phyloP scores from a whole-genome alignment of 2,329 filamentous ascomycete genomes.

The Aspergillus bombycis region DNA sequence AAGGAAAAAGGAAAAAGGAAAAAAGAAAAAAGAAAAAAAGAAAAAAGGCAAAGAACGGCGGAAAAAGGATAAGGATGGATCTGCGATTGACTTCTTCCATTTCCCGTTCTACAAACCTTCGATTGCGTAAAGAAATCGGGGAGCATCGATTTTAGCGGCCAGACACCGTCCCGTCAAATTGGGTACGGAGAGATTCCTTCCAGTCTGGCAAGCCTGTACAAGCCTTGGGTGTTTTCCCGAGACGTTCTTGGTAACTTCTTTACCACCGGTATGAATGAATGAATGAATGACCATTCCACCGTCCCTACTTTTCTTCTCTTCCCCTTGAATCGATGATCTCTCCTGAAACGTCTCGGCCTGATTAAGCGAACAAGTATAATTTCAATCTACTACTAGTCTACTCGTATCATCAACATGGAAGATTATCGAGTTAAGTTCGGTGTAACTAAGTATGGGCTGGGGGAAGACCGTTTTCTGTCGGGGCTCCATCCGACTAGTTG shows the following conservation, averaged over 20 bases:
- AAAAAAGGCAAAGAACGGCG: not conserved
- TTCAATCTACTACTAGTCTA: not conserved
- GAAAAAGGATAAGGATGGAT: constrained; percentile 11
- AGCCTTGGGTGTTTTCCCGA: not conserved
- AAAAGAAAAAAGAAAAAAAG: not conserved
- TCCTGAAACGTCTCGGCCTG: not conserved
- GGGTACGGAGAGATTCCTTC: constrained; percentile 18
- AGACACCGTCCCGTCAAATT: constrained; percentile 20
- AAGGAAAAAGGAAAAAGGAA: not conserved
- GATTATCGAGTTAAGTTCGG: not conserved
- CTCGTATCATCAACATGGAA: not conserved
- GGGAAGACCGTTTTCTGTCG: constrained; percentile 26
- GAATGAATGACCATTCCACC: not conserved
- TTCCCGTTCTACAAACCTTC: constrained; percentile 27
- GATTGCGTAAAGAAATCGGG: constrained; percentile 22
- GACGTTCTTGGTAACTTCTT: not conserved
- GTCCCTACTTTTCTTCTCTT: not conserved
- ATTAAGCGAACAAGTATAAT: not conserved
- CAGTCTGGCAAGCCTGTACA: not conserved
- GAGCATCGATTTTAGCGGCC: constrained; percentile 13
- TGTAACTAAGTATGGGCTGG: not conserved
- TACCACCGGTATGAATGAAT: not conserved
- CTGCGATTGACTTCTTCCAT: constrained; percentile 31
- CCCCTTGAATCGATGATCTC: not conserved
- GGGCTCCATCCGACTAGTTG: constrained; percentile 21